Percentiles rank a stretch among this genome's conserved stretches.
Evolutionary conservation across 2,329 filamentous ascomycete genomes (phyloP).

Genomic region (Aureobasidium vineae): DNA sequence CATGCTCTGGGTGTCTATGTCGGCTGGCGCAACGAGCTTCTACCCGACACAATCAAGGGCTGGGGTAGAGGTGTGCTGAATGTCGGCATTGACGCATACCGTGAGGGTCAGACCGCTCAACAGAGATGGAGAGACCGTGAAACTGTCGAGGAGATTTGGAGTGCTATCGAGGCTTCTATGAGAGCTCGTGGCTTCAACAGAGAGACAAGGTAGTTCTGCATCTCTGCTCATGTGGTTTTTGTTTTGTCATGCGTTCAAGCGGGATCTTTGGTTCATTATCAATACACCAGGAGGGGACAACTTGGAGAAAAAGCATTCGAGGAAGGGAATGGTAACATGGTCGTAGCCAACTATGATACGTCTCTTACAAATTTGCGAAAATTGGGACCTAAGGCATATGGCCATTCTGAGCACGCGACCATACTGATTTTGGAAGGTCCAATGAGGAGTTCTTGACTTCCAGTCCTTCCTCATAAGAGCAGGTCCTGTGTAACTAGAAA

Average conservation of each 20-base stretch:
- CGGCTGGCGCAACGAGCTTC: constrained; percentile 81
- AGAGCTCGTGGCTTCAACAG: constrained; percentile 53
- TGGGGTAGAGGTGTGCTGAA: constrained; percentile 84
- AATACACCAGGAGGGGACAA: background rate
- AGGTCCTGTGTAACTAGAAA: background rate
- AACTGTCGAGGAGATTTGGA: constrained; percentile 91
- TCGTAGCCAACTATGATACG: background rate
- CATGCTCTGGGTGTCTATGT: constrained; percentile 86
- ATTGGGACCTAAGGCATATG: background rate
- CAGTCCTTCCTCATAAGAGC: background rate
- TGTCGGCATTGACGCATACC: constrained; percentile 82
- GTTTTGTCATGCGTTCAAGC: constrained; percentile 23
- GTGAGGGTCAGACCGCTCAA: constrained; percentile 46
- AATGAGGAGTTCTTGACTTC: background rate
- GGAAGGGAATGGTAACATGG: background rate
- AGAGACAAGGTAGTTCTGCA: constrained; percentile 5
- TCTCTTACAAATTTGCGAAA: background rate
- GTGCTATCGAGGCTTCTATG: constrained; percentile 84
- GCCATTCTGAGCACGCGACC: background rate
- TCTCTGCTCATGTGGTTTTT: background rate
- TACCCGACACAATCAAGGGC: constrained; percentile 72
- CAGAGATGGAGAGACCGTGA: constrained; percentile 81
- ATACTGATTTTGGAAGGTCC: background rate
- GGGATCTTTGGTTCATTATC: constrained; percentile 7
- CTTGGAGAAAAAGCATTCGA: constrained; percentile 5